Conservation (phyloP, 2,329 filamentous ascomycete species). For the Geosmithia flava region DNA sequence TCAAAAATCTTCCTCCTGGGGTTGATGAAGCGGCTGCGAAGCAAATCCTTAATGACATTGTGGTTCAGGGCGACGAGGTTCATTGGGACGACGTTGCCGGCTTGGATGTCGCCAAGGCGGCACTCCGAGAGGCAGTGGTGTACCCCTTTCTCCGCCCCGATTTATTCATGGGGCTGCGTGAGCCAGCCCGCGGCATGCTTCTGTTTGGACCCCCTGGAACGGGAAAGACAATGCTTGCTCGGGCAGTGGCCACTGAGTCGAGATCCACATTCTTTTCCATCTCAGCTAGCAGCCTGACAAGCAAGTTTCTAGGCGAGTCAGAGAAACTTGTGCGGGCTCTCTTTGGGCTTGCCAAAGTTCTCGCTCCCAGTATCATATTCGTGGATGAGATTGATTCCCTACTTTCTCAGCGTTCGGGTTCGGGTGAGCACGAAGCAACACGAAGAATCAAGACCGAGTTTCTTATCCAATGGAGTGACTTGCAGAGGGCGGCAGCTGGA, state of each 20-base stretch:
- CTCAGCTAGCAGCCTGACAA: slow-evolving; percentile 84
- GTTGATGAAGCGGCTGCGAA: slow-evolving; percentile 74
- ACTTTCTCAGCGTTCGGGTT: slow-evolving; percentile 69
- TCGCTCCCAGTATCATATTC: slow-evolving; percentile 94
- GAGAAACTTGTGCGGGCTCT: slow-evolving; percentile 92
- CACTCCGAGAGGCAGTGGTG: slow-evolving; percentile 88
- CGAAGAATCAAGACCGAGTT: slow-evolving; percentile 96
- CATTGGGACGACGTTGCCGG: slow-evolving; percentile 92
- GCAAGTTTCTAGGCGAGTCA: slow-evolving; percentile 90
- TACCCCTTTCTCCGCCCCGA: slow-evolving; percentile 94
- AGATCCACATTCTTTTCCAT: slow-evolving; percentile 96
- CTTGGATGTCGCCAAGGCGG: slow-evolving; percentile 78
- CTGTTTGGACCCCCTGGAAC: slow-evolving; percentile 96
- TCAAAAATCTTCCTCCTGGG: slow-evolving; percentile 70
- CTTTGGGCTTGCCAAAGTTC: slow-evolving; percentile 75
- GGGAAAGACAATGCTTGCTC: slow-evolving; percentile 94
- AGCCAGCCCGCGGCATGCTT: slow-evolving; percentile 89
- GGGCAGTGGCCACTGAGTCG: slow-evolving; percentile 89
- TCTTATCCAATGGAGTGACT: slow-evolving; percentile 90
- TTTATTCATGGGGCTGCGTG: slow-evolving; percentile 87
- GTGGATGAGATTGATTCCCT: slow-evolving; percentile 97
- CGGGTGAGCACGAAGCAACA: slow-evolving; percentile 84
- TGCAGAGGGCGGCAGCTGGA: slow-evolving; percentile 84
- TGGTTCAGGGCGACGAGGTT: slow-evolving; percentile 88
- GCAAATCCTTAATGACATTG: slow-evolving; percentile 92